These are phyloP conservation scores for Ustilago shanxiensis DNA, from an alignment of 1,284 basidiomycete genomes.

Conservation along the genomic window DNA sequence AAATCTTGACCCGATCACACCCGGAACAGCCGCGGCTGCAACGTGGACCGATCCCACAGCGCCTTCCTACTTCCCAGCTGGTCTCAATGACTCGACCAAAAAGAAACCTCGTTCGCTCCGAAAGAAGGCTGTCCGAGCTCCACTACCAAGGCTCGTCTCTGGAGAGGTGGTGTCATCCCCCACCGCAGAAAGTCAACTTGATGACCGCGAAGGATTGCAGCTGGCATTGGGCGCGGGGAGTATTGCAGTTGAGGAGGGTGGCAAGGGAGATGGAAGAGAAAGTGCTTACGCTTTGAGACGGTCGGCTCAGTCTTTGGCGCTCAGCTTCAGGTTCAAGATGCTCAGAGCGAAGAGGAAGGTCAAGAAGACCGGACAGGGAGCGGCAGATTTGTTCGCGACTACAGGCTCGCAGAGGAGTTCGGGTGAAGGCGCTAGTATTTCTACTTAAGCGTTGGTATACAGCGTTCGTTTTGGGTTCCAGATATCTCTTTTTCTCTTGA, in stretches of 20 bases:
- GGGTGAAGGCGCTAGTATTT: conserved; percentile 2
- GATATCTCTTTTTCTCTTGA: not conserved
- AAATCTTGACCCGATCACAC: conserved; percentile 28
- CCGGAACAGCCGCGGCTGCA: conserved; percentile 47
- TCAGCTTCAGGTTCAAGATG: conserved; percentile 48
- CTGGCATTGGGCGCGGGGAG: not conserved
- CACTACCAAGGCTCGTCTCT: conserved; percentile 26
- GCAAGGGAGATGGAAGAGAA: not conserved
- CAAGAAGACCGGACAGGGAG: conserved; percentile 8
- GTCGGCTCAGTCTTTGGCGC: conserved; percentile 46
- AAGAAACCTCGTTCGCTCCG: conserved; percentile 11
- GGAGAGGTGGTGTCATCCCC: conserved; percentile 33
- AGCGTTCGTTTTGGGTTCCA: not conserved
- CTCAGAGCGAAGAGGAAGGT: conserved; percentile 35
- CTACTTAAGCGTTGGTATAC: conserved; percentile 5
- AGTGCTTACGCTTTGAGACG: conserved; percentile 17
- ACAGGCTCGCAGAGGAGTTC: conserved; percentile 19
- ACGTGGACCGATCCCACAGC: conserved; percentile 53
- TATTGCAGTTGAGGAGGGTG: not conserved
- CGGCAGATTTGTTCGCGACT: conserved; percentile 15
- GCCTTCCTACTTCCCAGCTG: conserved; percentile 44
- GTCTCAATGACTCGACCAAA: conserved; percentile 16
- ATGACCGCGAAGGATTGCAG: not conserved
- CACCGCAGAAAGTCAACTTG: not conserved
- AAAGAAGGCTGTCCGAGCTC: conserved; percentile 31